Base-by-base conservation (phyloP, 257 asterid species). In the Fraxinus excelsior region DNA sequence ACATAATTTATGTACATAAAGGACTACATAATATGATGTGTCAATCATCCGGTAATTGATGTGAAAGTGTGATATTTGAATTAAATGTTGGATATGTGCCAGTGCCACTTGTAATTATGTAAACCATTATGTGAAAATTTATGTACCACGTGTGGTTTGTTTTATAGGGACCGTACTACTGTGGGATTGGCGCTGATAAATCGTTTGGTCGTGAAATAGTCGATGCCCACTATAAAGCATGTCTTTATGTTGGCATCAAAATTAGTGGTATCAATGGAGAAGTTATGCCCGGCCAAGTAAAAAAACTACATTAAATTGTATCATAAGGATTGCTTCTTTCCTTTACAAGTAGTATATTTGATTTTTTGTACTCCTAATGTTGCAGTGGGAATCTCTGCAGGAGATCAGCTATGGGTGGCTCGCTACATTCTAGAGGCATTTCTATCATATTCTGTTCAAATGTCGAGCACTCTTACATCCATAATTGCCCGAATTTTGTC, bases 231-330 rank as follows among this genome's bases (percentile, higher is more conserved):
- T 86, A 84, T 80, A 86, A 86, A 77, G 90, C 90, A 3, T 86
- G 86, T 66, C 76, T 86, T 34, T 86, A 86, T 73, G 90, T 88
- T 21, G 90, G 90, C 13, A 80, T 86, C 74, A 3, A 29, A 29
- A 29, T 29, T 29, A 29, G 32, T 29, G 3, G 32, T 29, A 29
- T 29, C 32, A 86, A 86, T 9, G 90, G 86, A 56, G 88, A 86
- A 74, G 90, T 86, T 58, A 84, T 86, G 90, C 90, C 88, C 0
- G 88, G 90, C 67, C 88, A 86, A 83, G 90, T 86, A 80, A n/a
- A 19, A 19, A 72, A 68, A 56, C 38, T 18, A 70, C 14, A 16
- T 38, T 38, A 31, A 42, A 58, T 16, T 69, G 2, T 29, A 29
- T 29, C 32, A 29, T 29, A 29, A 29, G 32, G 23, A 35, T 11